Evolutionary conservation across 139 green algal species (phyloP).

Genomic region (Picochlorum sp.): DNA sequence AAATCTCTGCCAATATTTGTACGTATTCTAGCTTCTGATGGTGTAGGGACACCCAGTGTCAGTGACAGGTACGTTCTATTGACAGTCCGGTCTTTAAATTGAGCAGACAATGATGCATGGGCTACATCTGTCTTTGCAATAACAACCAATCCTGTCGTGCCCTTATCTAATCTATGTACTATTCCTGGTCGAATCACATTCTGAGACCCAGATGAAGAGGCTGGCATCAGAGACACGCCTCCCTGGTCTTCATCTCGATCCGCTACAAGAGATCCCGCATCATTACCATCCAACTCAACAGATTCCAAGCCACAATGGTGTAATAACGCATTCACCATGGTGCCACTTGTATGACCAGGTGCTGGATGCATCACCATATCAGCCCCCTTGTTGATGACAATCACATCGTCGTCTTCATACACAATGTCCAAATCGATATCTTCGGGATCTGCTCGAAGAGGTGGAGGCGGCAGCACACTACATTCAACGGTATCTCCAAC

Average conservation of each 20-base stretch:
- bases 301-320: conserved; percentile 56
- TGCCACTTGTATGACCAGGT: conserved; percentile 68
- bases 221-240: neutral
- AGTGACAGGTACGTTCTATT: conserved; percentile 58
- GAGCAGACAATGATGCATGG: conserved; percentile 20
- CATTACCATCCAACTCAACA: neutral
- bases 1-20: conserved; percentile 69
- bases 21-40: conserved; percentile 34
- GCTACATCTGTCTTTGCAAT: conserved; percentile 69
- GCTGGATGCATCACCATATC: conserved; percentile 89
- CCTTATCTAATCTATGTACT: conserved; percentile 93
- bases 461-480: conserved; percentile 37
- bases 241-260: neutral
- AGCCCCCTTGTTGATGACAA: conserved; percentile 89
- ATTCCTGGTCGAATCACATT: conserved; percentile 81
- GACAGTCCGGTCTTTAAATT: conserved; percentile 84
- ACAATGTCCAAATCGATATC: conserved; percentile 78
- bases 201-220: neutral
- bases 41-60: conserved; percentile 37
- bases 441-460: conserved; percentile 53
- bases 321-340: conserved; percentile 96
- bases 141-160: conserved; percentile 87
- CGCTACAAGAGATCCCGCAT: neutral
- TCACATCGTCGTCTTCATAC: conserved; percentile 84
- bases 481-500: conserved; percentile 56